Evolutionary conservation across 805 yeast species (phyloP).

Genomic region (Kazachstania kunashirensis): DNA sequence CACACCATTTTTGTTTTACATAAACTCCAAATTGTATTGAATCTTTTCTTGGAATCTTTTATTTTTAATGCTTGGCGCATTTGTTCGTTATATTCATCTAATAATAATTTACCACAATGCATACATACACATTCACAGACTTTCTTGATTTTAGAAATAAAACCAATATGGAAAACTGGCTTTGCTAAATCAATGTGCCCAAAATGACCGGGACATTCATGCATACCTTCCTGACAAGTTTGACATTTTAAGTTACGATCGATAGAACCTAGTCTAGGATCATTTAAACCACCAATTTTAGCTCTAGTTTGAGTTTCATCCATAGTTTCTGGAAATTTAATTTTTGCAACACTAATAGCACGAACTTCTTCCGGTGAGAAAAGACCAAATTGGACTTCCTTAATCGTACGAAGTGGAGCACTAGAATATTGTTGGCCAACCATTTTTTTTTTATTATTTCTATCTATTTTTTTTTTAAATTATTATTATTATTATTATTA

Average conservation of each 20-base stretch:
- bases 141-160: constrained; percentile 85
- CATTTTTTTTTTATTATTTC: constrained; percentile 20
- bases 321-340: constrained; percentile 99
- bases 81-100: constrained; percentile 61
- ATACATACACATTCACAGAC: constrained; percentile 95
- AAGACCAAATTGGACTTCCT: constrained; percentile 97
- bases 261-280: constrained; percentile 93
- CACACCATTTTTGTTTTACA: constrained; percentile 91
- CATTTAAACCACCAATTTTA: constrained; percentile 93
- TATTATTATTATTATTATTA: constrained; percentile 6
- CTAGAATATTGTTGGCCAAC: constrained; percentile 82
- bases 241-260: constrained; percentile 97
- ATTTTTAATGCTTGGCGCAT: constrained; percentile 84
- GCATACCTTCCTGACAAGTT: constrained; percentile 99
- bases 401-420: constrained; percentile 95
- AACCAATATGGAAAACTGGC: constrained; percentile 97
- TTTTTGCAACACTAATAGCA: constrained; percentile 95
- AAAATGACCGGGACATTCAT: constrained; percentile 98
- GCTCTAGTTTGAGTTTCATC: constrained; percentile 93
- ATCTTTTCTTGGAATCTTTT: constrained; percentile 89
- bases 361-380: constrained; percentile 95
- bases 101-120: constrained; percentile 92
- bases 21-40: constrained; percentile 91
- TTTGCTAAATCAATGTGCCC: constrained; percentile 98
- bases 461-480: constrained; percentile 2